A percentile compares a stretch with the other conserved stretches of the same genome.
phyloP scores from a whole-genome alignment of 2,329 filamentous ascomycete genomes.

The Pseudopyrenochaeta lycopersici region DNA sequence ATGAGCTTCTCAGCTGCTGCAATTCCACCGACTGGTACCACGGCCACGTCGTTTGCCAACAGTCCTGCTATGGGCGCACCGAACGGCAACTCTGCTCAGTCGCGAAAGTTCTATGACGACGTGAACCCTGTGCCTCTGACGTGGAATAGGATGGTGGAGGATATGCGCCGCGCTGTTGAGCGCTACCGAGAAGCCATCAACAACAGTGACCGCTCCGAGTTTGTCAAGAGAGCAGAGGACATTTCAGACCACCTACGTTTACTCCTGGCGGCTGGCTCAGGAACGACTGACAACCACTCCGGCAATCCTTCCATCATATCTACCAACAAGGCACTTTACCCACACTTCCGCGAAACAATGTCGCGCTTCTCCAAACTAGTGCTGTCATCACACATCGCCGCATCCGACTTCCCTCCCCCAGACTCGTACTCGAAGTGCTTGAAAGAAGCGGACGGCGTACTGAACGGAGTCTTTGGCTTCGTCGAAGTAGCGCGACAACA shows the following conservation, averaged over 20 bases:
- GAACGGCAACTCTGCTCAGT: conserved; percentile 63
- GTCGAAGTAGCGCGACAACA: conserved; percentile 95
- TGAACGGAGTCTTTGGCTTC: conserved; percentile 93
- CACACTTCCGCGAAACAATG: conserved; percentile 99
- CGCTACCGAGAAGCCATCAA: conserved; percentile 90
- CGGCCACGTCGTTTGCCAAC: conserved; percentile 64
- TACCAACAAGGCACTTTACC: conserved; percentile 95
- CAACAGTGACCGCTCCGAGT: conserved; percentile 83
- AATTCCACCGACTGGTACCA: conserved; percentile 60
- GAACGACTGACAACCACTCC: conserved; percentile 98
- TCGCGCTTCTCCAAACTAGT: conserved; percentile 99
- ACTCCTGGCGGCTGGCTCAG: conserved; percentile 92
- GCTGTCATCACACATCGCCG: conserved; percentile 95
- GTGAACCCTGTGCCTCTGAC: conserved; percentile 80
- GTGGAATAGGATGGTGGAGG: conserved; percentile 88
- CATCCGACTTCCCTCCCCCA: conserved; percentile 91
- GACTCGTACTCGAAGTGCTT: conserved; percentile 95
- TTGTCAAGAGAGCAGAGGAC: conserved; percentile 93
- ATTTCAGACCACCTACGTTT: conserved; percentile 96
- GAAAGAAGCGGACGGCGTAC: conserved; percentile 95
- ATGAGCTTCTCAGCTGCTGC: conserved; percentile 57
- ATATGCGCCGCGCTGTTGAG: conserved; percentile 91
- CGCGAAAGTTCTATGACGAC: conserved; percentile 90
- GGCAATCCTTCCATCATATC: conserved; percentile 99
- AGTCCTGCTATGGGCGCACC: conserved; percentile 54